phyloP scores from a whole-genome alignment of 179 eudicot species.

The Vitellaria paradoxa region DNA sequence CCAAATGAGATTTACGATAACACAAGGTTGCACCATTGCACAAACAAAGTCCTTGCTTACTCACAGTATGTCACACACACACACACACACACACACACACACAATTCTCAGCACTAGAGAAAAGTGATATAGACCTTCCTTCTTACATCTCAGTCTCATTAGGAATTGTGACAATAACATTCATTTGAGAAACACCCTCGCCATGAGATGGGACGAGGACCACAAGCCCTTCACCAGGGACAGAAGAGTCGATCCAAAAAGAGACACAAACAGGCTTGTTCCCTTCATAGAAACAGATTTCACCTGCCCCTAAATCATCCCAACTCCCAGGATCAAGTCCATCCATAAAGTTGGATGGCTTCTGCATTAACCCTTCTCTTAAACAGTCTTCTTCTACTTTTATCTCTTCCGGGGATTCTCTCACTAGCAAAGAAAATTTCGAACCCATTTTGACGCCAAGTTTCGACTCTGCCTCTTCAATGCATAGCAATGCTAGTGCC shows the following conservation, averaged over 20 bases:
- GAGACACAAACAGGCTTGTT: conserved; percentile 35
- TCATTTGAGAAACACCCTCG: conserved; percentile 17
- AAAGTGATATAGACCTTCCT: too few relatives aligned
- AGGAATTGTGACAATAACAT: conserved; percentile 24
- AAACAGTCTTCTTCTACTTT: conserved; percentile 16
- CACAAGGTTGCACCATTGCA: too few relatives aligned
- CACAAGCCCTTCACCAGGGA: conserved; percentile 29
- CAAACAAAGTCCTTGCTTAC: too few relatives aligned
- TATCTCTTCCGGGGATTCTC: conserved; percentile 21
- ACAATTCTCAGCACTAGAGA: too few relatives aligned
- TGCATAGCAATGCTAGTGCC: conserved; percentile 29
- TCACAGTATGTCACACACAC: too few relatives aligned
- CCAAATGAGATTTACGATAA: too few relatives aligned
- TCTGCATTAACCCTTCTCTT: conserved; percentile 15
- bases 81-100: too few relatives aligned
- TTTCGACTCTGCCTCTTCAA: conserved; percentile 35
- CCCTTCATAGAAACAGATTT: conserved; percentile 26
- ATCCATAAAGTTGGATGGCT: neutral
- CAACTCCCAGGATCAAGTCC: conserved; percentile 16
- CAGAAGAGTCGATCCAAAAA: conserved; percentile 33
- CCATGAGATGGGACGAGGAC: conserved; percentile 29
- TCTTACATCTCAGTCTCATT: neutral
- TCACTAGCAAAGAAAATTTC: conserved; percentile 21
- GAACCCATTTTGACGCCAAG: conserved; percentile 25
- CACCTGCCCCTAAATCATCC: conserved; percentile 38